phyloP scores from a whole-genome alignment of 2,329 filamentous ascomycete species.

The Tolypocladium tundrense region DNA sequence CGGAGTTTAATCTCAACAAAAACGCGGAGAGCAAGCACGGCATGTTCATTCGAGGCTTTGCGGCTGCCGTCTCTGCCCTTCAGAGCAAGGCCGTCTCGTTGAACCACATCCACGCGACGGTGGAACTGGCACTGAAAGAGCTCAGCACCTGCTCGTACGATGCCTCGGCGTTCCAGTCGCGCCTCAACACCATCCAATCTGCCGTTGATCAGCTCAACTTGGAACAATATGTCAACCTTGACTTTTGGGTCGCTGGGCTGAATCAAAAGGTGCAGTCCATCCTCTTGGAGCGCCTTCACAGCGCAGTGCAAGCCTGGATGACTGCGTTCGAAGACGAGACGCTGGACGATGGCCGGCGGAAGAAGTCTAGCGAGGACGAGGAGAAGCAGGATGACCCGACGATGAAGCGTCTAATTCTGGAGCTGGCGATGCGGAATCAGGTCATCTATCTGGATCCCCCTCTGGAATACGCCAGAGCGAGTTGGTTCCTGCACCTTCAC shows the following conservation, averaged over 20 bases:
- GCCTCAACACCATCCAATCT: slow-evolving; percentile 77
- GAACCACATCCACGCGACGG: slow-evolving; percentile 65
- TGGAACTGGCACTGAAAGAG: slow-evolving; percentile 73
- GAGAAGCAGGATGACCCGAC: slow-evolving; percentile 45
- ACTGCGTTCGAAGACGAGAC: slow-evolving; percentile 63
- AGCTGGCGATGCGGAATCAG: slow-evolving; percentile 96
- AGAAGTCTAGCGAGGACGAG: slow-evolving; percentile 35
- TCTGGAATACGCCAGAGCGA: slow-evolving; percentile 80
- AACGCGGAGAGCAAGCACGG: slow-evolving; percentile 84
- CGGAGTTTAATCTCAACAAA: slow-evolving; percentile 35
- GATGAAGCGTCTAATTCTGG: slow-evolving; percentile 69
- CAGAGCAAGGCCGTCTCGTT: slow-evolving; percentile 80
- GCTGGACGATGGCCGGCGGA: slow-evolving; percentile 41
- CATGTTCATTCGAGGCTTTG: slow-evolving; percentile 91
- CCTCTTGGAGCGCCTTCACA: slow-evolving; percentile 70
- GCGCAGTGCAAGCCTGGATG: slow-evolving; percentile 81
- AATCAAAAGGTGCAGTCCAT: slow-evolving; percentile 78
- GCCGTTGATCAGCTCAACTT: slow-evolving; percentile 94
- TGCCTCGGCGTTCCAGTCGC: slow-evolving; percentile 64
- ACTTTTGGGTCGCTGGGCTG: slow-evolving; percentile 79
- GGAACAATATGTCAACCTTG: slow-evolving; percentile 89
- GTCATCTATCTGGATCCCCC: slow-evolving; percentile 95
- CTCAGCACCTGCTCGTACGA: slow-evolving; percentile 80
- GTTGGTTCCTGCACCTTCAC: slow-evolving; percentile 88
- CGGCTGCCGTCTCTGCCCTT: slow-evolving; percentile 72